Evolutionary conservation across 2,329 filamentous ascomycete species (phyloP), one percentile per base, ranked within the genome.

Genomic region (Fusarium coicis): DNA sequence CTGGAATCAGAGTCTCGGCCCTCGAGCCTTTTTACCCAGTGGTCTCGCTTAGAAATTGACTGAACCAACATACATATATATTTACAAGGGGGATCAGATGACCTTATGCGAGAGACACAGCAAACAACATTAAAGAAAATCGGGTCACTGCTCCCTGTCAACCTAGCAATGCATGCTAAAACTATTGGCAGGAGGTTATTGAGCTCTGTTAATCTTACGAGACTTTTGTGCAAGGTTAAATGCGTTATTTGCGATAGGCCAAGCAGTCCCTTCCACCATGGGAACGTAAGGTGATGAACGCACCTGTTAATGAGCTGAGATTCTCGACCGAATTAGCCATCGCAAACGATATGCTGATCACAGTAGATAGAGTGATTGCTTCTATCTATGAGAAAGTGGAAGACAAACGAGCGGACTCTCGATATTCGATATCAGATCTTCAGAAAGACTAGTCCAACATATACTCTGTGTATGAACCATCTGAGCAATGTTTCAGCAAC

Each of bases 341-440:
- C 19, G 16, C 0, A 19, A 26, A 26, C 7, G 7, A 30, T 7
- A 47, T 47, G 9, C 4, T 10, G 26, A 21, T n/a, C 5, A 16
- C 0, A 30, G 26, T 15, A 16, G 4, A 30, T 16, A 10, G 1
- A 15, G 2, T 10, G 1, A 16, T 16, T 30, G 1, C 9, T 10
- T 7, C 12, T 8, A n/a, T 30, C 0, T 5, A 16, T 11, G 9
- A 5, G 6, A 16, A 47, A 8, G 7, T 1, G 6, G 4, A 4
- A 9, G 2, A 5, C 19, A 1, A 30, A n/a, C 1, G 9, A n/a
- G 44, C 14, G 4, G 19, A 1, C 10, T 49, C 10, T n/a, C 14
- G 10, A 16, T 7, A 2, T 11, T n/a, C 7, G n/a, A n/a, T n/a
- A 19, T 5, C 14, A 30, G 44, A 1, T 9, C 28, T 30, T 2